These are phyloP conservation scores for Ogataea siamensis DNA, from an alignment of 805 yeast species.

Conservation along the genomic window DNA sequence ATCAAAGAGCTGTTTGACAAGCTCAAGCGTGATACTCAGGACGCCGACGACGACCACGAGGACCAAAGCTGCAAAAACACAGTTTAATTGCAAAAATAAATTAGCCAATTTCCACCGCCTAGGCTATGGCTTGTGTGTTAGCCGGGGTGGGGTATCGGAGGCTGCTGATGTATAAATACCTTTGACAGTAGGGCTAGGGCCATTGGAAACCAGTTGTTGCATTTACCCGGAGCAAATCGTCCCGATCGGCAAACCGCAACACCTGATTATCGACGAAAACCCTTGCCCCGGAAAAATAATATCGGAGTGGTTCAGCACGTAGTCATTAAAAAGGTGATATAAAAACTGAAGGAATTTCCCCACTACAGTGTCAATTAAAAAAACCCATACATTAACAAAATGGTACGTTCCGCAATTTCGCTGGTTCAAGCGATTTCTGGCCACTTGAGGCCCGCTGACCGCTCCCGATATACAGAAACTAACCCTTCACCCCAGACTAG, in stretches of 20 bases:
- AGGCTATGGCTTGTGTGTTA: conserved; percentile 3
- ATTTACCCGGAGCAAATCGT: conserved; percentile 9
- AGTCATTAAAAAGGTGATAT: conserved; percentile 6
- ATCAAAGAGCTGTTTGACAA: conserved; percentile 40
- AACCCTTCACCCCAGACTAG: conserved; percentile 28
- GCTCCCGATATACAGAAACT: conserved; percentile 11
- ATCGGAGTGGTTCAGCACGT: conserved; percentile 12
- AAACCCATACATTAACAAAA: conserved; percentile 13
- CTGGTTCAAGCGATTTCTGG: conserved; percentile 20
- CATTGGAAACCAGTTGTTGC: not conserved
- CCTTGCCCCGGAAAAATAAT: conserved; percentile 12
- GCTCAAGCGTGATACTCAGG: conserved; percentile 12
- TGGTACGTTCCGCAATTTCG: conserved; percentile 26
- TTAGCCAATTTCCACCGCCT: conserved; percentile 2
- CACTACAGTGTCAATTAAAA: not conserved
- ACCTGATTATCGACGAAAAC: conserved; percentile 4
- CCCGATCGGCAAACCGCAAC: conserved; percentile 8
- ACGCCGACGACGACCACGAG: conserved; percentile 27
- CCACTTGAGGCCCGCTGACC: conserved; percentile 19
- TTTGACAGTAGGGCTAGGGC: too few species aligned
- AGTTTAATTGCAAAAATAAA: not conserved
- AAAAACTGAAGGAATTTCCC: conserved; percentile 1
- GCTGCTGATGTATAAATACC: conserved; percentile 3
- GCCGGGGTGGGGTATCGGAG: conserved; percentile 1
- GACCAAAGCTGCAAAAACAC: conserved; percentile 14